A percentile compares a stretch with the other conserved stretches of the same genome.
These are phyloP conservation scores for Termitomyces sp. DNA, from an alignment of 768 basidiomycete species.

Conservation along the genomic window DNA sequence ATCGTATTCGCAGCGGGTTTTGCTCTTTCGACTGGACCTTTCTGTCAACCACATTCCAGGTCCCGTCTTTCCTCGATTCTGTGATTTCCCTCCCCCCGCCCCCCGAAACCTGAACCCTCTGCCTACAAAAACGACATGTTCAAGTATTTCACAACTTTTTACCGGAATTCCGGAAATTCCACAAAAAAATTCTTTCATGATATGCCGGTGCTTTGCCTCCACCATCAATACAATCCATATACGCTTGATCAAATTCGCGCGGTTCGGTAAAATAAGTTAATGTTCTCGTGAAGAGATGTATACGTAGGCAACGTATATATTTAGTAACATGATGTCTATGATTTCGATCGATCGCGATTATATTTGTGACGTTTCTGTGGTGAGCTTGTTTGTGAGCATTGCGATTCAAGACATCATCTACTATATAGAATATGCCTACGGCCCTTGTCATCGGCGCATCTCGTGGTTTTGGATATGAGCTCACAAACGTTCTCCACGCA, in stretches of 20 bases:
- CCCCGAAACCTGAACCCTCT: too few relatives aligned
- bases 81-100: too few relatives aligned
- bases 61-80: too few relatives aligned
- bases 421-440: conserved; percentile 17
- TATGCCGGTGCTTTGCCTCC: too few relatives aligned
- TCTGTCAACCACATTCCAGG: too few relatives aligned
- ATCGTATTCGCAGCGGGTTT: too few relatives aligned
- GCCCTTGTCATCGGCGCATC: conserved; percentile 42
- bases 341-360: not conserved
- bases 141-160: too few relatives aligned
- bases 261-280: not conserved
- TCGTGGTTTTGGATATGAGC: conserved; percentile 39
- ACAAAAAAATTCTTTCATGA: too few relatives aligned
- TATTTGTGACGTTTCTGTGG: not conserved
- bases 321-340: not conserved
- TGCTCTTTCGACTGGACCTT: too few relatives aligned
- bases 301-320: not conserved
- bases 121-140: too few relatives aligned
- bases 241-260: not conserved
- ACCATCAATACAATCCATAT: too few relatives aligned
- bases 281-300: not conserved
- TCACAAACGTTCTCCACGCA: conserved; percentile 26
- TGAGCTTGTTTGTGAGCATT: not conserved
- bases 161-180: too few relatives aligned
- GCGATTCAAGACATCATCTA: not conserved